A percentile compares a stretch with the other conserved stretches of the same genome.
Conservation (phyloP, 345 rosid species). For the Pseudoturritis turrita region DNA sequence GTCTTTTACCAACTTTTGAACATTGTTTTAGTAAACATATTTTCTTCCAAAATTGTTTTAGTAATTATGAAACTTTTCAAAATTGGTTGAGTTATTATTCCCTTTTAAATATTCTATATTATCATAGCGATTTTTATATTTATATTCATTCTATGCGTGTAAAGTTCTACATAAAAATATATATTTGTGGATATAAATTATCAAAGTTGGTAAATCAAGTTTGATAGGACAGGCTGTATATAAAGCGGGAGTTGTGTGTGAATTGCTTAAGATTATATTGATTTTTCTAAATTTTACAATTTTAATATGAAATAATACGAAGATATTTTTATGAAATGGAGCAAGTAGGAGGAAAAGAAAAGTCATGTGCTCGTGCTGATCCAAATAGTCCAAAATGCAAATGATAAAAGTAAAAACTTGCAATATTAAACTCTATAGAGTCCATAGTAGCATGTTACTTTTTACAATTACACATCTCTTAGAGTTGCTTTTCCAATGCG, state of each 20-base stretch:
- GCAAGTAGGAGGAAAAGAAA: background rate
- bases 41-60: no score
- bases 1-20: no score
- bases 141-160: no score
- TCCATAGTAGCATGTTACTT: background rate
- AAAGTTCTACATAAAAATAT: background rate
- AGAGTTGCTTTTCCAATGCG: background rate
- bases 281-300: background rate
- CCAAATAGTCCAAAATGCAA: constrained; percentile 2
- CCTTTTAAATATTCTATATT: no score
- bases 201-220: background rate
- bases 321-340: background rate
- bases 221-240: background rate
- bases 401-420: background rate
- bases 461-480: background rate
- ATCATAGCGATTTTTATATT: no score
- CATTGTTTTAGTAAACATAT: no score
- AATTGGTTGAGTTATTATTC: no score
- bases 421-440: background rate
- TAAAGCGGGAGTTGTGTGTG: background rate
- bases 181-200: background rate
- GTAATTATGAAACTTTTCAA: no score
- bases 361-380: background rate
- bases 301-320: background rate
- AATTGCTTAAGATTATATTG: background rate